Evolutionary conservation across 2,329 filamentous ascomycete genomes (phyloP), one percentile per base, ranked within the genome.

Genomic region (Didymella glomerata): DNA sequence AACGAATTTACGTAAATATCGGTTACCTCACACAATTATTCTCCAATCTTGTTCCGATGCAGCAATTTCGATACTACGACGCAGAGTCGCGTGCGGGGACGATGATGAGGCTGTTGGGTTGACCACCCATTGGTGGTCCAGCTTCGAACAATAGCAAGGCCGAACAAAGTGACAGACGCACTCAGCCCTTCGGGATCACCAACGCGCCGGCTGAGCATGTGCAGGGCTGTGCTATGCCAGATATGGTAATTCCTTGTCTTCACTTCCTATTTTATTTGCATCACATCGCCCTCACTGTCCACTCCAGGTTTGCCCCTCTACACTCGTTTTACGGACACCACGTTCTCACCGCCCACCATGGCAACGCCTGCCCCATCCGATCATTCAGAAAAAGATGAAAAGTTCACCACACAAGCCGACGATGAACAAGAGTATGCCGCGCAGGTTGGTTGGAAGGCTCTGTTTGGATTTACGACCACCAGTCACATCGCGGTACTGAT

Each of bases 391-490:
- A 52, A 66, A 18, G 50, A 63, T 28, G 60, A 71, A 30, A 67
- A 68, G 25, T 40, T 44, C 9, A 44, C 20, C 6, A 34, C 38
- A 4, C 38, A 62, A 25, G 49, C 64, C 10, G 60, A 68, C 13
- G 64, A 72, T 16, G 68, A 76, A 42, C 61, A 63, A 22, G 44
- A 65, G 27, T 62, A 67, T 49, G 54, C 70, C 25, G 54, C 61
- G 13, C 57, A 65, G 18, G 60, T 67, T n/a, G 65, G 70, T 54
- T 87, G 84, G 84, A 80, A 77, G 44, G 79, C 81, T 0, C 82
- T 97, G 3, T 94, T 97, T 74, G 79, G 80, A 41, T 97, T 96
- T 74, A 90, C 88, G 0, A 85, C 82, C n/a, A 81, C 76, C 64
- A 78, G 80, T 16, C 89, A 96, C 69, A 63, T 84, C 0, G 77